Base-by-base conservation (phyloP, 176 grass and related monocot genomes). In the Triticum monococcum region DNA sequence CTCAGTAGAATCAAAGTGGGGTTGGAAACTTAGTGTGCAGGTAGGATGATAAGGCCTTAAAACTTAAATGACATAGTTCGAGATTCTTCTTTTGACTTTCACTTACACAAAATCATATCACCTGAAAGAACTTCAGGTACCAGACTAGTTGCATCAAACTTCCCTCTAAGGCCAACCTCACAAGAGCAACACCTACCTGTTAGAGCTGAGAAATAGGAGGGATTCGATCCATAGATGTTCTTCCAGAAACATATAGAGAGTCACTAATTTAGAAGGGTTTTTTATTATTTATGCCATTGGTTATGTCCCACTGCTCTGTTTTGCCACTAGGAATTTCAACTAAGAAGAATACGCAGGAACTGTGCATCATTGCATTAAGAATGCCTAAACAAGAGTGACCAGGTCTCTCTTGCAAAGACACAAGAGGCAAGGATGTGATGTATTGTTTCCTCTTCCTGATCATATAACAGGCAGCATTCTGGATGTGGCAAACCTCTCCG, bases 111-210 rank as follows among this genome's bases (percentile, higher is more conserved):
- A 22, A 67, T 8, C 64, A 72, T 31, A 66, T 83, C 73, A 37
- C 45, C 80, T 57, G 26, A 91, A 14, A 35, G 26, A 76, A 89
- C 12, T 67, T 81, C 52, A 88, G 85, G 8, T 78, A 95, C 93
- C 92, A 93, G 89, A 89, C 93, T 95, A 74, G 95, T 95, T 70
- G 95, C 91, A 56, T 98, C 95, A 86, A 95, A 98, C 78, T 89
- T 98, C 64, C 95, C 95, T 79, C 95, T 91, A 43, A 98, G 80
- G 54, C 95, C 95, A 98, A 98, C 93, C 79, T 98, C 95, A 1
- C 93, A 88, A 95, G 8, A 66, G 50, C 50, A 54, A 54, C 50
- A 54, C 16, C 16, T 18, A 54, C 50, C 50, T 54, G 50, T 54
- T 54, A 54, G 50, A 18, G 50, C 50, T 54, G 16, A 54, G 50